Conservation (phyloP, 2,329 filamentous ascomycete genomes). For the Ceratocystis cubensis region DNA sequence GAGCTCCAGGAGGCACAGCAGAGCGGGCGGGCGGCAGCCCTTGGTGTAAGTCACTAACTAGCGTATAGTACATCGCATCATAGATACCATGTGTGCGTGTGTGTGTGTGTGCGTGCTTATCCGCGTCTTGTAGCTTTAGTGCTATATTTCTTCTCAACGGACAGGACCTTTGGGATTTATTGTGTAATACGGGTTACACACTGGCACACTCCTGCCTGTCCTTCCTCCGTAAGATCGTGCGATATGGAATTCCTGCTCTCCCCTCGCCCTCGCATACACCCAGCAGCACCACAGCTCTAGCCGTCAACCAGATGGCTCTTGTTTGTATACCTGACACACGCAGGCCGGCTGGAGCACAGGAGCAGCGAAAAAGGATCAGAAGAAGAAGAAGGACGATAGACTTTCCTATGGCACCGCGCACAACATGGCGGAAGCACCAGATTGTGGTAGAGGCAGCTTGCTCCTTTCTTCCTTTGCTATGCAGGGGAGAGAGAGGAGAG, state of each 20-base stretch:
- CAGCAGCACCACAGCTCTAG: not conserved
- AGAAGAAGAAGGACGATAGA: not conserved
- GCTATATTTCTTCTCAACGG: too few species aligned
- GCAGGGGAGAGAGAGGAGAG: not conserved
- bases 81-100: too few species aligned
- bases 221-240: too few species aligned
- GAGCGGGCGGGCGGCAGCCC: too few species aligned
- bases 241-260: not conserved
- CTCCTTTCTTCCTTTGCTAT: slow-evolving; percentile 1
- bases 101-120: too few species aligned
- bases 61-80: too few species aligned
- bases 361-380: not conserved
- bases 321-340: slow-evolving; percentile 1
- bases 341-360: not conserved
- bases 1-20: not conserved
- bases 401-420: not conserved
- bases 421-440: not conserved
- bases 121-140: too few species aligned
- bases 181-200: too few species aligned
- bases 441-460: slow-evolving; percentile 6
- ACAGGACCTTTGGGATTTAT: too few species aligned
- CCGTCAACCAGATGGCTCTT: not conserved
- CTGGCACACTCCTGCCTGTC: too few species aligned
- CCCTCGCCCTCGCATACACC: not conserved
- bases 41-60: too few species aligned